These are phyloP conservation scores for Pisolithus albus DNA, from an alignment of 768 basidiomycete species.

Conservation along the genomic window DNA sequence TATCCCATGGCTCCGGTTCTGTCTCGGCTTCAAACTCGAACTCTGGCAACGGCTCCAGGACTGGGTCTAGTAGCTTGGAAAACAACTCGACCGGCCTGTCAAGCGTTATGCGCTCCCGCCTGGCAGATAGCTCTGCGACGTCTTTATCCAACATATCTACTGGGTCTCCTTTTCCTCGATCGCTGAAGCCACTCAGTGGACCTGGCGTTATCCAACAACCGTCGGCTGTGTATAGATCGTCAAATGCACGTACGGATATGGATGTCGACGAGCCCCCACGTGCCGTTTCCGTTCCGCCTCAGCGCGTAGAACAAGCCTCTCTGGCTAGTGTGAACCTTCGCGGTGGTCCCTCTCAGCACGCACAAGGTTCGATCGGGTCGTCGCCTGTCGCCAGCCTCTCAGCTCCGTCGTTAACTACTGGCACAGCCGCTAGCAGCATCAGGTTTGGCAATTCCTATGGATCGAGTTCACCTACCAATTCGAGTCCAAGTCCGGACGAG, in stretches of 20 bases:
- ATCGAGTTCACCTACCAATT: slow-evolving; percentile 8
- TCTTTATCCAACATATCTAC: slow-evolving; percentile 21
- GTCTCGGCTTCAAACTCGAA: slow-evolving; percentile 20
- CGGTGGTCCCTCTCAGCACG: background rate
- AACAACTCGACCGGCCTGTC: background rate
- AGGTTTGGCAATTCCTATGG: slow-evolving; percentile 3
- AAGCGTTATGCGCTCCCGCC: slow-evolving; percentile 15
- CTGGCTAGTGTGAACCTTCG: background rate
- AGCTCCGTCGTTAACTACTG: slow-evolving; percentile 9
- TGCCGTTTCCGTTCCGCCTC: slow-evolving; percentile 15
- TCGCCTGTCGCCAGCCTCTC: slow-evolving; percentile 17
- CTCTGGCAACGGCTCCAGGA: slow-evolving; percentile 12
- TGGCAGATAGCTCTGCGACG: slow-evolving; percentile 26
- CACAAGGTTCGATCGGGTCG: slow-evolving; percentile 2
- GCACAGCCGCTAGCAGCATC: background rate
- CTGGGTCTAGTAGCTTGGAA: slow-evolving; percentile 12
- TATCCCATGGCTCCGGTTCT: slow-evolving; percentile 12
- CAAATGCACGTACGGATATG: slow-evolving; percentile 12
- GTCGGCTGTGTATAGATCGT: slow-evolving; percentile 2
- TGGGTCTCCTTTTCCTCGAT: slow-evolving; percentile 9
- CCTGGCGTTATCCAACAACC: slow-evolving; percentile 5
- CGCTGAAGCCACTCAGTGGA: slow-evolving; percentile 1
- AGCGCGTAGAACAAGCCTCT: background rate
- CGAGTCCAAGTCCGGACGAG: slow-evolving; percentile 11
- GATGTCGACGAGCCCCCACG: slow-evolving; percentile 20